phyloP scores from a whole-genome alignment of 176 grass and related monocot species.

The Avena sativa region DNA sequence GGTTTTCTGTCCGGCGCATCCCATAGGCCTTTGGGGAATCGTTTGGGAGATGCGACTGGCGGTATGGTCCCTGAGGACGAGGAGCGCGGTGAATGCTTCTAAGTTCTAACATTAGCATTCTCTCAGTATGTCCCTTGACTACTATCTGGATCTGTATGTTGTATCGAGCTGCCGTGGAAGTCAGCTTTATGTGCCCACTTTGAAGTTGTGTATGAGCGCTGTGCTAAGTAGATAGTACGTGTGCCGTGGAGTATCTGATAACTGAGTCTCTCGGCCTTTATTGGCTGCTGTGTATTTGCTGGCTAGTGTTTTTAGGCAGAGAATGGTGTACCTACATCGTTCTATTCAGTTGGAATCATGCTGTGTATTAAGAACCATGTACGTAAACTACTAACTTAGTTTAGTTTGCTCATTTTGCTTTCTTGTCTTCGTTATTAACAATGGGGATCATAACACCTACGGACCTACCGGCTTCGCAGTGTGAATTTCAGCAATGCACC shows the following conservation, averaged over 20 bases:
- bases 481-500: no score
- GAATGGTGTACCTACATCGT: background rate
- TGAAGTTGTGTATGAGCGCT: background rate
- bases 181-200: background rate
- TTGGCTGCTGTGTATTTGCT: background rate
- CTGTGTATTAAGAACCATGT: background rate
- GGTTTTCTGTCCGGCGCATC: no score
- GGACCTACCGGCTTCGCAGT: no score
- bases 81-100: slow-evolving; percentile 50
- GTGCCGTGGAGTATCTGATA: background rate
- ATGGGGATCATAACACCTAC: no score
- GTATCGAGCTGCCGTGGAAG: background rate
- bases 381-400: no score
- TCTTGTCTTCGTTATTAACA: no score
- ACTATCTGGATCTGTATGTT: background rate
- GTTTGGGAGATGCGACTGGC: no score
- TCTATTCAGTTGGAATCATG: background rate
- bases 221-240: background rate
- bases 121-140: background rate
- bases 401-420: no score
- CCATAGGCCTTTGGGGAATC: no score
- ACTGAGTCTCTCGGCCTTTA: background rate
- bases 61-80: slow-evolving; percentile 18
- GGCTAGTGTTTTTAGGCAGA: background rate
- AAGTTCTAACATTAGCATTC: background rate